Evolutionary conservation across 2,329 filamentous ascomycete species (phyloP), one percentile per base, ranked within the genome.

Genomic region (Teratosphaeriaceae sp.): DNA sequence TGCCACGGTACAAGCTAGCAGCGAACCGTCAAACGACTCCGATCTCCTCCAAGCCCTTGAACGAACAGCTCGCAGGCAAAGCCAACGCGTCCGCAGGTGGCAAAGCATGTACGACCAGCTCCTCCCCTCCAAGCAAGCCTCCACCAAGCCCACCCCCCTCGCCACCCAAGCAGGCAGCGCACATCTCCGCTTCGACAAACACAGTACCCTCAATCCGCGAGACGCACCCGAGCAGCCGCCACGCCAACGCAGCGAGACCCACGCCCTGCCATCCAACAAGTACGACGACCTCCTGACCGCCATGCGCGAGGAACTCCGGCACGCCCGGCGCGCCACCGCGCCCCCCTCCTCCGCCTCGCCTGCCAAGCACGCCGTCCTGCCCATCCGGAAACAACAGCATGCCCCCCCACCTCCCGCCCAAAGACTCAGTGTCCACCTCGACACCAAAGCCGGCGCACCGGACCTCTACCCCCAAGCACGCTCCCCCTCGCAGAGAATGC

Each of bases 21-120:
- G 72, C 33, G 33, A 47, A 5, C 44, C 61, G 81, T 41, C 72
- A 9, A 57, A 60, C 3, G 60, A 67, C 7, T 56, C 60, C 5
- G 78, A 80, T 0, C 64, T 88, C 1, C 57, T 95, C 16, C 75
- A 85, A 48, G 81, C 88, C 56, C 67, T 96, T 4, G 83, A 90
- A 42, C 64, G 65, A 16, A 76, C 86, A 12, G 77, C 92, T 0
- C 68, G 71, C 33, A 68, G 75, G 5, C 88, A 94, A 54, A 75
- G 76, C 42, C 73, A 75, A 34, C 77, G 88, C 29, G 63, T 95
- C 21, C 72, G 78, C 40, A 80, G 75, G 60, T 94, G 88, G 88
- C 75, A 83, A 53, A 71, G 70, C n/a, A 87, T 88, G 48, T 66
- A 69, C 71, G 76, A 48, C 13, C 48, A 51, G 23, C 38, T 62